Evolutionary conservation across 1,284 basidiomycete species (phyloP).

Genomic region (Pyrrhoderma lamaoense): DNA sequence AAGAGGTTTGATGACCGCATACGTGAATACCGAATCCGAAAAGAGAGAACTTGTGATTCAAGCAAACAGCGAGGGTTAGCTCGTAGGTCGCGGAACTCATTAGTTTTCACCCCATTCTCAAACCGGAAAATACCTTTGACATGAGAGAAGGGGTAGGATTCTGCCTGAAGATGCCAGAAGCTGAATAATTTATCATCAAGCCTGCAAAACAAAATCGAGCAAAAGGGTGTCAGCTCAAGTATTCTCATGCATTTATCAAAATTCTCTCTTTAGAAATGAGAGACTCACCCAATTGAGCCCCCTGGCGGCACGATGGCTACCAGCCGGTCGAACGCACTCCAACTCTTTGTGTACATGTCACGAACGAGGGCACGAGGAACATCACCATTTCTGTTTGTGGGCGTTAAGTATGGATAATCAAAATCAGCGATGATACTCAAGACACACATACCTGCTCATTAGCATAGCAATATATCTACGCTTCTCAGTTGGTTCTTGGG

Average conservation of each 20-base stretch:
- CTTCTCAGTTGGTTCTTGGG: conserved; percentile 65
- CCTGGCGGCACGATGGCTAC: conserved; percentile 81
- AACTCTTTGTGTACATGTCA: conserved; percentile 85
- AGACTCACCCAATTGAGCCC: conserved; percentile 71
- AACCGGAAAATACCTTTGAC: conserved; percentile 83
- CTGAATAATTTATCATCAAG: conserved; percentile 83
- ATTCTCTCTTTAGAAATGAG: neutral
- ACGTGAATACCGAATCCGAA: conserved; percentile 70
- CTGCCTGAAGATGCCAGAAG: conserved; percentile 77
- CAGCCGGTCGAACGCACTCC: conserved; percentile 79
- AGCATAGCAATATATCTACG: conserved; percentile 63
- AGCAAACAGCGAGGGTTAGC: conserved; percentile 77
- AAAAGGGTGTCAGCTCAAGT: no score
- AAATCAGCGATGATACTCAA: neutral
- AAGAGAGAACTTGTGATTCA: conserved; percentile 68
- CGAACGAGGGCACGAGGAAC: conserved; percentile 76
- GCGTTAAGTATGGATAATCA: conserved; percentile 7
- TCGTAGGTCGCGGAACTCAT: conserved; percentile 76
- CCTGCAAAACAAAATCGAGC: conserved; percentile 33
- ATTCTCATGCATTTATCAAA: neutral
- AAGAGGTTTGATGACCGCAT: conserved; percentile 31
- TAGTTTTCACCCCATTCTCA: conserved; percentile 76
- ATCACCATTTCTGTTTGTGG: conserved; percentile 59
- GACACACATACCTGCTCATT: conserved; percentile 49
- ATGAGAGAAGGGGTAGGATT: conserved; percentile 61